Conservation (phyloP, 257 asterid species). For the Nicotiana undulata region DNA sequence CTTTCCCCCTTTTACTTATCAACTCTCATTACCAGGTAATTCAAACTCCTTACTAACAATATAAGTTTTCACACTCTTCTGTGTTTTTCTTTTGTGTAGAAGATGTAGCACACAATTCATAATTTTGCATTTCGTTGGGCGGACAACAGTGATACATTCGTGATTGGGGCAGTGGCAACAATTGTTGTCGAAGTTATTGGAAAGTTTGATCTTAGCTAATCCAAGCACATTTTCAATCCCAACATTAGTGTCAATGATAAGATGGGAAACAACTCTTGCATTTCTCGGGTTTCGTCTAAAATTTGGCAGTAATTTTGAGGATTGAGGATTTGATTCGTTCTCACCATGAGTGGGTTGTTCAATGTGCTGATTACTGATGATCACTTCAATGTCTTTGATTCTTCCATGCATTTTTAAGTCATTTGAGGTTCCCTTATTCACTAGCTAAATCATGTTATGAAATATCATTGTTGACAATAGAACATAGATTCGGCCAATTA, state of each 20-base stretch:
- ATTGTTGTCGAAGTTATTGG: constrained; percentile 68
- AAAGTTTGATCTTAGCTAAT: constrained; percentile 32
- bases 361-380: constrained; percentile 62
- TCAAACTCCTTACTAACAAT: background rate
- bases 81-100: constrained; percentile 23
- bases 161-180: constrained; percentile 54
- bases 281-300: constrained; percentile 45
- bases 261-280: constrained; percentile 67
- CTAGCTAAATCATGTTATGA: background rate
- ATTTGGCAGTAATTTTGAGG: constrained; percentile 33
- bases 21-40: constrained; percentile 16
- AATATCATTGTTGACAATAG: background rate
- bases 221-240: constrained; percentile 49
- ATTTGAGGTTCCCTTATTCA: constrained; percentile 41
- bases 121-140: constrained; percentile 76
- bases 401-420: constrained; percentile 69
- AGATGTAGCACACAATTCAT: constrained; percentile 24
- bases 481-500: background rate
- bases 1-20: background rate
- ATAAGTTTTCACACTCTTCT: background rate
- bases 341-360: constrained; percentile 62
- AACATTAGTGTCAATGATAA: constrained; percentile 60
- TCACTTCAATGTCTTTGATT: constrained; percentile 55
- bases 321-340: constrained; percentile 55
- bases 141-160: constrained; percentile 37